Conservation (phyloP, 1,139 yeast genomes). For the Candida tropicalis region DNA sequence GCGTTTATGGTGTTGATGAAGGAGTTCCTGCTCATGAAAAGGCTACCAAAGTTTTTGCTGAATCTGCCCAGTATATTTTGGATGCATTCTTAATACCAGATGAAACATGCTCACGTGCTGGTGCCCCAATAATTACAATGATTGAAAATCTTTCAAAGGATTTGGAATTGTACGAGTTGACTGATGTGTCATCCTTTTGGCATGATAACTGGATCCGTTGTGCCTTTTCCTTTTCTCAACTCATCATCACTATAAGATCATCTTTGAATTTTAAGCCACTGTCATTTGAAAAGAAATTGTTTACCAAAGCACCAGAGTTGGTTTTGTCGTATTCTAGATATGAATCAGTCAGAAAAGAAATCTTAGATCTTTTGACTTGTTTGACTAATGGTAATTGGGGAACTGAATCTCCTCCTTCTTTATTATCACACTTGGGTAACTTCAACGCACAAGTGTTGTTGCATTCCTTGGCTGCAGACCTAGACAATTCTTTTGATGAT, state of each 20-base stretch:
- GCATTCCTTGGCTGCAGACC: conserved; percentile 58
- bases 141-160: conserved; percentile 50
- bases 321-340: conserved; percentile 61
- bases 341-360: conserved; percentile 48
- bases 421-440: conserved; percentile 78
- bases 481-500: conserved; percentile 61
- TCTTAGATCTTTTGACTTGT: conserved; percentile 61
- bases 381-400: conserved; percentile 67
- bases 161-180: conserved; percentile 40
- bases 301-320: conserved; percentile 55
- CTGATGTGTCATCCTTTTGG: conserved; percentile 47
- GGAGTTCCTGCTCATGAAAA: conserved; percentile 38
- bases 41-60: conserved; percentile 52
- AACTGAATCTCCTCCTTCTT: conserved; percentile 62
- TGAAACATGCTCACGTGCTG: conserved; percentile 53
- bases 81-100: conserved; percentile 59
- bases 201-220: conserved; percentile 46
- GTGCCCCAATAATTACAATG: conserved; percentile 56
- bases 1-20: conserved; percentile 62
- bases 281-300: conserved; percentile 63
- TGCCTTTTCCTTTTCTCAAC: conserved; percentile 42
- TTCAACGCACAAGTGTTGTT: conserved; percentile 62
- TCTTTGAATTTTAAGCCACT: conserved; percentile 55
- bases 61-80: conserved; percentile 52
- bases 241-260: conserved; percentile 58